These are phyloP conservation scores for Trifolium subterraneum DNA, from an alignment of 306 rosid species.

Conservation along the genomic window DNA sequence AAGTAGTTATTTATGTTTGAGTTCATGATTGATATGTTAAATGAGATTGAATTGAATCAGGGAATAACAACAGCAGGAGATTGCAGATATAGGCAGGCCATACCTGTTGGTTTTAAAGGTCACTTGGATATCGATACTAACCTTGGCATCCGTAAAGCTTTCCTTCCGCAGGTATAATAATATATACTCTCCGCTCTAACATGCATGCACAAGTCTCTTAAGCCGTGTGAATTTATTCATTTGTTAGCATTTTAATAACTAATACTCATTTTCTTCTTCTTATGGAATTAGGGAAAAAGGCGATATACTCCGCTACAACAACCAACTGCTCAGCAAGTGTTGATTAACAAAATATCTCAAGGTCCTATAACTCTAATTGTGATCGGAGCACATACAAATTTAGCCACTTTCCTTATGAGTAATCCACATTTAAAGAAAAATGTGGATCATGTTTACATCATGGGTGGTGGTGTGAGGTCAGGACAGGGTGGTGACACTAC, in stretches of 20 bases:
- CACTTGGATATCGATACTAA: conserved; percentile 74
- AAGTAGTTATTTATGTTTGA: not conserved
- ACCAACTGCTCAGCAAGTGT: conserved; percentile 79
- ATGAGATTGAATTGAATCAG: conserved; percentile 48
- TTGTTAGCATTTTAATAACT: no score
- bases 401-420: conserved; percentile 79
- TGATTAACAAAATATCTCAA: conserved; percentile 78
- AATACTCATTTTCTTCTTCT: no score
- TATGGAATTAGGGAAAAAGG: conserved; percentile 74
- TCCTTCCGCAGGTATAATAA: conserved; percentile 92
- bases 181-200: no score
- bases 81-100: conserved; percentile 89
- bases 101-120: conserved; percentile 77
- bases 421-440: conserved; percentile 80
- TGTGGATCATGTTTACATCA: conserved; percentile 73
- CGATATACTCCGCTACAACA: conserved; percentile 73
- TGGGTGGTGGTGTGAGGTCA: conserved; percentile 90
- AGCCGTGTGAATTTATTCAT: not conserved
- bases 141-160: conserved; percentile 78
- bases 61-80: conserved; percentile 75
- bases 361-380: conserved; percentile 74
- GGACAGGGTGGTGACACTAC: conserved; percentile 74
- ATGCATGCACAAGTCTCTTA: no score
- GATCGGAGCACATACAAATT: conserved; percentile 80
- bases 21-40: conserved; percentile 20